Percentiles rank a stretch among this genome's conserved stretches.
Conservation (phyloP, 2,329 filamentous ascomycete genomes). For the Sporothrix luriei region DNA sequence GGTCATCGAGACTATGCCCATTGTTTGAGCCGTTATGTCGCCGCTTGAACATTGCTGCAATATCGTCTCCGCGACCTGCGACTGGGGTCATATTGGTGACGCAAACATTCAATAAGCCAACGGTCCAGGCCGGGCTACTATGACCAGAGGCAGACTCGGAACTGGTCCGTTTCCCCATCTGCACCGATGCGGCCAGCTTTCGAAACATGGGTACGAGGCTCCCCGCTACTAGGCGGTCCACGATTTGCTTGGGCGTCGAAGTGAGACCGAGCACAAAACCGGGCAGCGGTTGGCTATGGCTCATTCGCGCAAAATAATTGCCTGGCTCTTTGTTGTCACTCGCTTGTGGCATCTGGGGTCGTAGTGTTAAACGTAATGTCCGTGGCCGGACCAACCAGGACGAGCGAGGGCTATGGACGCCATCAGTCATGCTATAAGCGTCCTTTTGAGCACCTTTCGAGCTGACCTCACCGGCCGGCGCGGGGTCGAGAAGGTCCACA, state of each 20-base stretch:
- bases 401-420: constrained; percentile 23
- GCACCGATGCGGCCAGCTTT: constrained; percentile 34
- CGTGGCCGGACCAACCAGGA: constrained; percentile 79
- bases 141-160: background rate
- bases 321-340: constrained; percentile 4
- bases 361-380: constrained; percentile 78
- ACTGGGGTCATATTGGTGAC: constrained; percentile 77
- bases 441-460: background rate
- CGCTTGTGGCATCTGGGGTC: constrained; percentile 49
- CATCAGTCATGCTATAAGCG: background rate
- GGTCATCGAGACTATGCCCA: constrained; percentile 7
- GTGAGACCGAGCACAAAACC: constrained; percentile 69
- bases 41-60: constrained; percentile 76
- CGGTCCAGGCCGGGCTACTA: constrained; percentile 64
- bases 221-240: constrained; percentile 38
- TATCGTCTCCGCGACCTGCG: constrained; percentile 70
- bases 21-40: constrained; percentile 60
- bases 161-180: constrained; percentile 30
- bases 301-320: constrained; percentile 68
- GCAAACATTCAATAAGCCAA: constrained; percentile 83
- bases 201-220: constrained; percentile 37
- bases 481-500: constrained; percentile 64
- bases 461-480: no score
- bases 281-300: constrained; percentile 65
- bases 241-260: constrained; percentile 28